A percentile compares a stretch with the other conserved stretches of the same genome.
Evolutionary conservation across 192 early-diverging fungal species (phyloP).

Genomic region (Paraglomus brasilianum): DNA sequence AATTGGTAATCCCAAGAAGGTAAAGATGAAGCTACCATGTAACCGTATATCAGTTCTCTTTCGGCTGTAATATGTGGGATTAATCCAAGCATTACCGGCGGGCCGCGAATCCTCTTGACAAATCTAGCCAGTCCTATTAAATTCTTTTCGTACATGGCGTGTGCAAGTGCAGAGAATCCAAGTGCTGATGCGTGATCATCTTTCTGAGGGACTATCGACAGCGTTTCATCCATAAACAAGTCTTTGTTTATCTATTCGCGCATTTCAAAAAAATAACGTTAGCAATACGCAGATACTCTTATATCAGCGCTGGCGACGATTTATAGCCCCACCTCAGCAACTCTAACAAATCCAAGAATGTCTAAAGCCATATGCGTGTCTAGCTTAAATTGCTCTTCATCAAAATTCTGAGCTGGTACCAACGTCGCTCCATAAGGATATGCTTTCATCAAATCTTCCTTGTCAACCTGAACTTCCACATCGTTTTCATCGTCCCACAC

Average conservation of each 20-base stretch:
- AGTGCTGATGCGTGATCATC: slow-evolving; percentile 35
- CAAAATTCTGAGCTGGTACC: slow-evolving; percentile 59
- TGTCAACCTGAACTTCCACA: slow-evolving; percentile 36
- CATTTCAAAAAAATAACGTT: too few relatives aligned
- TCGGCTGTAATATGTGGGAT: slow-evolving; percentile 49
- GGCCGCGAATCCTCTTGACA: slow-evolving; percentile 45
- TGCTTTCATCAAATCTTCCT: slow-evolving; percentile 59
- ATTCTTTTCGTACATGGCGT: slow-evolving; percentile 50
- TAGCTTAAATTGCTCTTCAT: slow-evolving; percentile 61
- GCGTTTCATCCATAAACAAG: too few relatives aligned
- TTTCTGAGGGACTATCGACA: slow-evolving; percentile 48
- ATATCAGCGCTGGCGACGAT: too few relatives aligned
- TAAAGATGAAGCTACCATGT: slow-evolving; percentile 36
- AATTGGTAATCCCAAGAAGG: background rate
- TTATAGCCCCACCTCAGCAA: slow-evolving; percentile 39
- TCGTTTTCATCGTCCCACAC: slow-evolving; percentile 34
- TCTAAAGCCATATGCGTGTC: slow-evolving; percentile 54
- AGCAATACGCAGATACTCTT: too few relatives aligned
- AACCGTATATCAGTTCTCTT: slow-evolving; percentile 46
- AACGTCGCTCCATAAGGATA: slow-evolving; percentile 70
- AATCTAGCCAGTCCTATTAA: slow-evolving; percentile 62
- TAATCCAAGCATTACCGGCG: slow-evolving; percentile 64
- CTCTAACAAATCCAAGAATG: slow-evolving; percentile 60
- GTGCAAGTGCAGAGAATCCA: slow-evolving; percentile 53
- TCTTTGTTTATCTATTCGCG: too few relatives aligned